Evolutionary conservation across 1,284 basidiomycete genomes (phyloP).

Genomic region (Marasmius sp.): DNA sequence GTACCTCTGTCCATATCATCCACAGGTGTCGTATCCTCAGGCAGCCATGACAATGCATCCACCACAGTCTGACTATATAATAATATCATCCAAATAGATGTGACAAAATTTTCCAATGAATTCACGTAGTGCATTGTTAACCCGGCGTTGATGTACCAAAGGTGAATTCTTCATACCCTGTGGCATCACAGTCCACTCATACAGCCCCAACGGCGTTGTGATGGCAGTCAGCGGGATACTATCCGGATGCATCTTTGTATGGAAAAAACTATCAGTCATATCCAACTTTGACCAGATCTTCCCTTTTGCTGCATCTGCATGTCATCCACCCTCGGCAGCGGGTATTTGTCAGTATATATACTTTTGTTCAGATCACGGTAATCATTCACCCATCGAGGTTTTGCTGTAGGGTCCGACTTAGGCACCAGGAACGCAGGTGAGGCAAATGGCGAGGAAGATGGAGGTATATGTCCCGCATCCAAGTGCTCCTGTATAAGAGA

Average conservation of each 20-base stretch:
- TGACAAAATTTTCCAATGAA: conserved; percentile 19
- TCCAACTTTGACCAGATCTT: conserved; percentile 32
- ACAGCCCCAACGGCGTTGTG: conserved; percentile 29
- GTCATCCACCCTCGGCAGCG: conserved; percentile 30
- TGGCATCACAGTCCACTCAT: conserved; percentile 37
- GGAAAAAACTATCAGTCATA: conserved; percentile 40
- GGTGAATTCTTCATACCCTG: conserved; percentile 31
- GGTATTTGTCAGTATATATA: conserved; percentile 31
- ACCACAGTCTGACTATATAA: conserved; percentile 34
- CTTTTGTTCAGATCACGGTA: conserved; percentile 21
- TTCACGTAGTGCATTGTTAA: conserved; percentile 25
- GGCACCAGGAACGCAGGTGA: conserved; percentile 33
- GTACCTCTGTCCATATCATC: background rate
- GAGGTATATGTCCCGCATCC: conserved; percentile 23
- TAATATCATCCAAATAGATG: conserved; percentile 29
- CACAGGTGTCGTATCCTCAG: conserved; percentile 2
- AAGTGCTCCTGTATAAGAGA: conserved; percentile 28
- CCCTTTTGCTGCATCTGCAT: conserved; percentile 26
- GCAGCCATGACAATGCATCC: conserved; percentile 18
- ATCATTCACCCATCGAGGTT: conserved; percentile 36
- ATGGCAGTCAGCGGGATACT: conserved; percentile 30
- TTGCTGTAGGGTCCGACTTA: conserved; percentile 29
- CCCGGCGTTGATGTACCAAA: conserved; percentile 28
- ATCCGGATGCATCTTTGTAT: conserved; percentile 30
- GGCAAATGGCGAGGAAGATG: conserved; percentile 23